phyloP scores from a whole-genome alignment of 208 protist genomes.

The Phytomonas francai region DNA sequence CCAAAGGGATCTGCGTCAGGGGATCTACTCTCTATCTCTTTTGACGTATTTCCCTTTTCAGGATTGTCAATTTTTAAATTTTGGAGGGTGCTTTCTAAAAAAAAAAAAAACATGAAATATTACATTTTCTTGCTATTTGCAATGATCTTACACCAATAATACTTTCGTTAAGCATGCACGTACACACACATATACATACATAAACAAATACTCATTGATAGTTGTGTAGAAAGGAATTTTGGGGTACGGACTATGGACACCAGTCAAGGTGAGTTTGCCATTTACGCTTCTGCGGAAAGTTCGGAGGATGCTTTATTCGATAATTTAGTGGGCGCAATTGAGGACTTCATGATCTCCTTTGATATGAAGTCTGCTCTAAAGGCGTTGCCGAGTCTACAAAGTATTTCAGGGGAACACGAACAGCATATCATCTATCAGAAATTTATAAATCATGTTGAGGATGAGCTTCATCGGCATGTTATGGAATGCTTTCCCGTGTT shows the following conservation, averaged over 20 bases:
- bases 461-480: conserved; percentile 53
- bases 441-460: conserved; percentile 43
- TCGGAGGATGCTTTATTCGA: conserved; percentile 66
- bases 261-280: conserved; percentile 69
- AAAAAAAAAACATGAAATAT: conserved; percentile 9
- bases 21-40: not conserved
- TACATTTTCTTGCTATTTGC: not conserved
- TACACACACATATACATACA: conserved; percentile 1
- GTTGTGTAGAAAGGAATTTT: not conserved
- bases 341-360: conserved; percentile 82
- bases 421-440: conserved; percentile 44
- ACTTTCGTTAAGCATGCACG: not conserved
- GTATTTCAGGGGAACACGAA: conserved; percentile 46
- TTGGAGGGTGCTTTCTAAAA: no score
- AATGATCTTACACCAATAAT: not conserved
- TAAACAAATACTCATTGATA: not conserved
- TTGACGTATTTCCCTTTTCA: not conserved
- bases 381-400: conserved; percentile 32
- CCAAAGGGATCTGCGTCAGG: not conserved
- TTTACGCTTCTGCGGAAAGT: conserved; percentile 43
- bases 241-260: conserved; percentile 35
- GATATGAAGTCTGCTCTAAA: conserved; percentile 32
- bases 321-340: conserved; percentile 63
- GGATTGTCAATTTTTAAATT: no score
- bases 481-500: conserved; percentile 20